Evolutionary conservation across 2,329 filamentous ascomycete species (phyloP).

Genomic region (Neoarthrinium moseri): DNA sequence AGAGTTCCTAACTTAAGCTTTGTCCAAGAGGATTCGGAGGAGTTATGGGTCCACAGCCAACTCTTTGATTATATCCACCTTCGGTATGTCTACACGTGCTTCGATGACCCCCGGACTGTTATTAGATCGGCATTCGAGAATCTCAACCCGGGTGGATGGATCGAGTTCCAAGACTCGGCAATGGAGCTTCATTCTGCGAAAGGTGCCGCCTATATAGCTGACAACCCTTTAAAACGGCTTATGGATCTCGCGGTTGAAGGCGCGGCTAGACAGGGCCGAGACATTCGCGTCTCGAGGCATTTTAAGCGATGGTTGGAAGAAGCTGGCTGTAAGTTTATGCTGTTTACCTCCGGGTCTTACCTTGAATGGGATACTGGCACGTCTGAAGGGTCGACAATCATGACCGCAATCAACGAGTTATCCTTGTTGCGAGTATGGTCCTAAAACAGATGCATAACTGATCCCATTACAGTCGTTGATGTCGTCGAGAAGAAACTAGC

Average conservation of each 20-base stretch:
- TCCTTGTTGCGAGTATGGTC: too few species aligned
- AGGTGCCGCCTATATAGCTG: neutral
- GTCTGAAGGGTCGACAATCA: too few species aligned
- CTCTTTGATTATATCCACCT: neutral
- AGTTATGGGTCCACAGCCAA: neutral
- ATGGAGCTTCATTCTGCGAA: neutral
- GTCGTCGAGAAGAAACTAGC: neutral
- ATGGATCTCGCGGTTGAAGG: neutral
- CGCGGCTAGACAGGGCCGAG: neutral
- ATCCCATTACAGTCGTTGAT: neutral
- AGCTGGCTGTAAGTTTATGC: constrained; percentile 2
- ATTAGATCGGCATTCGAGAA: neutral
- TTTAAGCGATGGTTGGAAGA: constrained; percentile 5
- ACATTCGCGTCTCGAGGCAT: neutral
- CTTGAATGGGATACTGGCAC: too few species aligned
- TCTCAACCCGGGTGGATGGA: neutral
- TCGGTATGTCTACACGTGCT: neutral
- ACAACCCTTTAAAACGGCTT: neutral
- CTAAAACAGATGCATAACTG: too few species aligned
- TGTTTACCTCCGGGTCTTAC: too few species aligned
- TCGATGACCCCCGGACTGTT: neutral
- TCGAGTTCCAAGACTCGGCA: neutral
- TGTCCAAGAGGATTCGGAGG: constrained; percentile 1
- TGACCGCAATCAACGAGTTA: too few species aligned
- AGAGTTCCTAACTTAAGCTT: neutral